Conservation (phyloP, 768 basidiomycete genomes). For the Lentinula boryana region DNA sequence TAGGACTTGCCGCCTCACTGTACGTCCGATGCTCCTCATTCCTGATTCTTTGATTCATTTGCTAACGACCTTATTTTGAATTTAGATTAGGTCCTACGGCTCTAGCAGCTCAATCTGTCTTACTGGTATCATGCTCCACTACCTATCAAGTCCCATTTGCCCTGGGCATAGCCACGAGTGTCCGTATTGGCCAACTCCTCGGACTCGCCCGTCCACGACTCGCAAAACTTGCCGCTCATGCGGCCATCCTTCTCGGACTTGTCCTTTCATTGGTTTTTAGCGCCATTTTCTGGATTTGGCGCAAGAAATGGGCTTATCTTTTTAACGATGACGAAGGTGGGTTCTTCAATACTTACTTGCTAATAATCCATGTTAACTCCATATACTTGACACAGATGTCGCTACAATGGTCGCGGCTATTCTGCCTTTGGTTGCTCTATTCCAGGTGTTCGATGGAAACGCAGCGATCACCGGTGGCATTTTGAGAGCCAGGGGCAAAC, state of each 20-base stretch:
- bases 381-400: constrained; percentile 15
- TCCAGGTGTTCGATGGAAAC: constrained; percentile 60
- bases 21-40: constrained; percentile 15
- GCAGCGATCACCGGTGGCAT: constrained; percentile 47
- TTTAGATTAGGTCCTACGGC: constrained; percentile 68
- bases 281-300: constrained; percentile 58
- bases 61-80: background rate
- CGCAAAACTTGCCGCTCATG: constrained; percentile 61
- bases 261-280: constrained; percentile 57
- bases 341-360: constrained; percentile 8
- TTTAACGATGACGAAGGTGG: constrained; percentile 64
- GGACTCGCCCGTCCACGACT: constrained; percentile 73
- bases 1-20: constrained; percentile 51
- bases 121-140: constrained; percentile 67
- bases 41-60: background rate
- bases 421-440: constrained; percentile 50
- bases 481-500: constrained; percentile 58
- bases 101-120: constrained; percentile 85
- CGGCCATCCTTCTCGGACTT: constrained; percentile 62
- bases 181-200: constrained; percentile 86
- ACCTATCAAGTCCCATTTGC: constrained; percentile 84
- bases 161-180: constrained; percentile 75
- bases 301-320: constrained; percentile 62
- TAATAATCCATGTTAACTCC: background rate
- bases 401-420: constrained; percentile 41